A percentile compares a stretch with the other conserved stretches of the same genome.
phyloP scores from a whole-genome alignment of 1,139 yeast genomes.

The Taiozyma sp. region DNA sequence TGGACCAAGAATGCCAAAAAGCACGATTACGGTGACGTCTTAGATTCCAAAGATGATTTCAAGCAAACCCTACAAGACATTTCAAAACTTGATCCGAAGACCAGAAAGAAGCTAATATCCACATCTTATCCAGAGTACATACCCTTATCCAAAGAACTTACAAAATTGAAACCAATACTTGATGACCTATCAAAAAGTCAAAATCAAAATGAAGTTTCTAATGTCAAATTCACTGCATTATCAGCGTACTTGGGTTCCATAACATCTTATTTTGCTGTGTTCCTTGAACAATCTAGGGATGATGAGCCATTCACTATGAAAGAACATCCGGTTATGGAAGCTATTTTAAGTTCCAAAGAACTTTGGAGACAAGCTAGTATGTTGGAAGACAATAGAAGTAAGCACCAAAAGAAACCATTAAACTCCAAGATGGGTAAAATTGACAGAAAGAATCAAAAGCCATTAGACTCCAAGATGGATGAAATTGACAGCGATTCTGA shows the following conservation, averaged over 20 bases:
- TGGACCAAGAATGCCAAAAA: conserved; percentile 48
- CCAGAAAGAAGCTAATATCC: conserved; percentile 43
- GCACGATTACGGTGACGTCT: conserved; percentile 30
- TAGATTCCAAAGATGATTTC: conserved; percentile 30
- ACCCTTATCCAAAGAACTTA: conserved; percentile 67
- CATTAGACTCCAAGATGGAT: conserved; percentile 4
- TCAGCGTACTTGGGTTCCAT: conserved; percentile 41
- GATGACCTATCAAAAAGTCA: conserved; percentile 27
- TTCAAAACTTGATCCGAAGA: conserved; percentile 31
- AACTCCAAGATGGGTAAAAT: conserved; percentile 14
- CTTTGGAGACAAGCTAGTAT: conserved; percentile 81
- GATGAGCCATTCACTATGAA: conserved; percentile 67
- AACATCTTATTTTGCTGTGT: conserved; percentile 19
- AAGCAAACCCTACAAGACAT: conserved; percentile 25
- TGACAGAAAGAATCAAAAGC: conserved; percentile 14
- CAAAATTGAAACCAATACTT: conserved; percentile 40
- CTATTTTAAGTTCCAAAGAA: conserved; percentile 73
- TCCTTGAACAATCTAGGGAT: conserved; percentile 40
- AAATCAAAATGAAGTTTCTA: conserved; percentile 31
- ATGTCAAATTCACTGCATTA: conserved; percentile 61
- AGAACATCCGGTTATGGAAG: conserved; percentile 85
- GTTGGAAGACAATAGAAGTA: conserved; percentile 30
- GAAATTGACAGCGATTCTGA: conserved; percentile 12
- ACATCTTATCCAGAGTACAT: conserved; percentile 79
- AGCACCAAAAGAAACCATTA: no score